Conservation (phyloP, 306 rosid species). For the Castanea crenata region DNA sequence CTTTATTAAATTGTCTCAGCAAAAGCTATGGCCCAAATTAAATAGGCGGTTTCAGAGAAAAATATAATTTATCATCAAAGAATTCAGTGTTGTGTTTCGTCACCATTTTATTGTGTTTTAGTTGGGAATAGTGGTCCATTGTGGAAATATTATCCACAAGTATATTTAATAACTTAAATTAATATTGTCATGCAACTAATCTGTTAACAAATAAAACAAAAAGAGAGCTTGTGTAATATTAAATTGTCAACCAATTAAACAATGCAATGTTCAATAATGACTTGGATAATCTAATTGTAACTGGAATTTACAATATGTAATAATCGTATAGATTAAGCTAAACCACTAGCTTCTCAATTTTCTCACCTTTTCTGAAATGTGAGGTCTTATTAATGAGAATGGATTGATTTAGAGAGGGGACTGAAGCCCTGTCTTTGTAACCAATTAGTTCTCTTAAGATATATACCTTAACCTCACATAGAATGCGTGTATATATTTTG, state of each 20-base stretch:
- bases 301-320: neutral
- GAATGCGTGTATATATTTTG: too few relatives aligned
- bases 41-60: conserved; percentile 21
- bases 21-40: conserved; percentile 14
- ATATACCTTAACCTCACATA: too few relatives aligned
- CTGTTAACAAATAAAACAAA: neutral
- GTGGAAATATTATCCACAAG: conserved; percentile 3
- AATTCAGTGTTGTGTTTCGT: neutral
- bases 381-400: too few relatives aligned
- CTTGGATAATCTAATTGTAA: neutral
- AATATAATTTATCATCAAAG: neutral
- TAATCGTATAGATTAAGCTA: neutral
- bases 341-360: neutral
- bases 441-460: too few relatives aligned
- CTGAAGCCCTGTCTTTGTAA: too few relatives aligned
- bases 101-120: conserved; percentile 1
- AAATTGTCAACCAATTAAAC: neutral
- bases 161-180: neutral
- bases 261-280: neutral
- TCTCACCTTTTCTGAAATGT: neutral
- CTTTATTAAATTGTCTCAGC: neutral
- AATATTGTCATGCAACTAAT: neutral
- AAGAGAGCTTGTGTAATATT: neutral
- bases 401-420: too few relatives aligned
- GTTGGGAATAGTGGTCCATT: neutral